Evolutionary conservation across 75 land plant genomes (phyloP).

Genomic region (Pinus tabuliformis): DNA sequence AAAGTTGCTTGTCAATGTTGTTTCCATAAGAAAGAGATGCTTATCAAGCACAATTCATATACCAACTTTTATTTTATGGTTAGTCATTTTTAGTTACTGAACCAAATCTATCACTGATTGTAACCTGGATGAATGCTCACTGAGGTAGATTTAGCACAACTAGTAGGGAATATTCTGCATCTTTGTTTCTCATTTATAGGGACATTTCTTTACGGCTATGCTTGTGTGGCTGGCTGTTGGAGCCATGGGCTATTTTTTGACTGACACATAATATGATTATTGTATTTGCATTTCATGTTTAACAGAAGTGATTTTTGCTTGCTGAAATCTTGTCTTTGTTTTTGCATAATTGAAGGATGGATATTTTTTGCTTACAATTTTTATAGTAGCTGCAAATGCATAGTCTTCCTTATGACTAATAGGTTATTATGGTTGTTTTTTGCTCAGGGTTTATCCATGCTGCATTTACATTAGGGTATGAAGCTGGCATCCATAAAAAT

Average conservation of each 20-base stretch:
- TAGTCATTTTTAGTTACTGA: too few relatives aligned
- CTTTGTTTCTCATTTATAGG: not conserved
- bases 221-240: not conserved
- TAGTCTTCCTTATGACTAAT: constrained; percentile 1
- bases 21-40: too few relatives aligned
- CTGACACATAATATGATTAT: not conserved
- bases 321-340: not conserved
- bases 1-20: too few relatives aligned
- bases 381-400: not conserved
- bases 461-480: constrained; percentile 93
- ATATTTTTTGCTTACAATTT: not conserved
- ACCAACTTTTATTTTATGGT: too few relatives aligned
- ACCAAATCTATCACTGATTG: too few relatives aligned
- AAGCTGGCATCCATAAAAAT: constrained; percentile 81
- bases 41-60: too few relatives aligned
- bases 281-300: not conserved
- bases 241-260: not conserved
- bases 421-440: not conserved
- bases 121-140: not conserved
- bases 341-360: not conserved
- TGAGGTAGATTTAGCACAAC: not conserved
- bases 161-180: too few relatives aligned
- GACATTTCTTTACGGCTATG: not conserved
- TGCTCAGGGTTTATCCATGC: constrained; percentile 88
- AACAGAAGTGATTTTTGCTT: not conserved